Evolutionary conservation across 1,284 basidiomycete species (phyloP).

Genomic region (Microbotryum scabiosae): DNA sequence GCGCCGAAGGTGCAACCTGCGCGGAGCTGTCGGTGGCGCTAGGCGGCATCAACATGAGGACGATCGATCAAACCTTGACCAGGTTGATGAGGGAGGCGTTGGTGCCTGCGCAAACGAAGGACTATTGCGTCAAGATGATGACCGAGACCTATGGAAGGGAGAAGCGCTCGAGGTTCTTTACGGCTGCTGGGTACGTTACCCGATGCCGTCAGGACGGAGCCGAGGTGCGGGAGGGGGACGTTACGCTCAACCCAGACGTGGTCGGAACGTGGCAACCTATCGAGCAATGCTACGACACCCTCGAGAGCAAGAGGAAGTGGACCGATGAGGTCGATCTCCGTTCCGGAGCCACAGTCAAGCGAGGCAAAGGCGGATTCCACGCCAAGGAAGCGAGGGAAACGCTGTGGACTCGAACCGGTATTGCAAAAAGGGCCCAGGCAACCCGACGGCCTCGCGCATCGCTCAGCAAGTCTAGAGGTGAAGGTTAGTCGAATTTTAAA

Average conservation of each 20-base stretch:
- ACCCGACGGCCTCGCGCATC: too few species aligned
- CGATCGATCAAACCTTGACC: slow-evolving; percentile 62
- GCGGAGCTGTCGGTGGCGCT: slow-evolving; percentile 58
- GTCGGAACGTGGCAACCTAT: background rate
- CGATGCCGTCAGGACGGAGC: slow-evolving; percentile 20
- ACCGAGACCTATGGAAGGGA: slow-evolving; percentile 70
- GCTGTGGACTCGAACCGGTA: too few species aligned
- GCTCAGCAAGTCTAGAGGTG: too few species aligned
- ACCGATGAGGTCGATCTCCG: background rate
- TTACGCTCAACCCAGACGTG: too few species aligned
- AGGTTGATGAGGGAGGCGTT: slow-evolving; percentile 53
- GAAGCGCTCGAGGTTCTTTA: slow-evolving; percentile 68
- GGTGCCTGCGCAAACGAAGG: slow-evolving; percentile 59
- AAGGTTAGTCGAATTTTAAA: too few species aligned
- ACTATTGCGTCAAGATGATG: slow-evolving; percentile 57
- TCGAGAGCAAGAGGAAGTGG: background rate
- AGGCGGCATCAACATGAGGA: slow-evolving; percentile 63
- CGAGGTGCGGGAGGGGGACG: too few species aligned
- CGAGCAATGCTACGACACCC: background rate
- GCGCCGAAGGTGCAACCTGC: slow-evolving; percentile 58
- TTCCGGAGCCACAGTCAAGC: background rate
- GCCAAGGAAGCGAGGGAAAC: slow-evolving; percentile 3
- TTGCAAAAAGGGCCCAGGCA: too few species aligned
- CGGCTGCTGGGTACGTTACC: slow-evolving; percentile 36
- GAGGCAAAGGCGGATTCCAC: background rate